Percentiles rank a stretch among this genome's conserved stretches.
phyloP scores from a whole-genome alignment of 2,329 filamentous ascomycete species.

The Sarocladiaceae sp. region DNA sequence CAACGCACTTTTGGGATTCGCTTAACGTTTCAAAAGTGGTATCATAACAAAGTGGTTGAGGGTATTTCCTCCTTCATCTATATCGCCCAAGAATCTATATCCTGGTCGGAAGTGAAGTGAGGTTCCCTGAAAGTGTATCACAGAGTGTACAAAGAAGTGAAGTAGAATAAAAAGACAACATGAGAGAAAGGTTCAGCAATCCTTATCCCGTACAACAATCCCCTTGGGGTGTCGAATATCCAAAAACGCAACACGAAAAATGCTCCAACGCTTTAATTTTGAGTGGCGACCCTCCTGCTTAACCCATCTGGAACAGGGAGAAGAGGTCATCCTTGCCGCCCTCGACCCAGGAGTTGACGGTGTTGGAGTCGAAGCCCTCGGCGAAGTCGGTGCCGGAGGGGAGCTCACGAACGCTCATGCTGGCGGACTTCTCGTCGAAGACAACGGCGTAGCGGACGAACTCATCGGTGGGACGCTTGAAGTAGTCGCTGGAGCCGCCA shows the following conservation, averaged over 20 bases:
- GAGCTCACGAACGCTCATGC: constrained; percentile 53
- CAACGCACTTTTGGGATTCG: constrained; percentile 4
- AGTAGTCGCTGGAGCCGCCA: constrained; percentile 68
- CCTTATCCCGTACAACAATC: neutral
- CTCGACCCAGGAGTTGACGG: constrained; percentile 31
- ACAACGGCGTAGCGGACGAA: constrained; percentile 63
- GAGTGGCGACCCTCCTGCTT: neutral
- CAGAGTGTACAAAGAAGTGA: constrained; percentile 11
- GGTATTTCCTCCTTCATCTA: neutral
- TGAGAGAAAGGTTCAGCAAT: neutral
- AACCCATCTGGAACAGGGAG: constrained; percentile 20
- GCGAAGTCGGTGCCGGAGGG: constrained; percentile 36
- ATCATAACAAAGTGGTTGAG: constrained; percentile 4
- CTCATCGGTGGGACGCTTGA: constrained; percentile 56
- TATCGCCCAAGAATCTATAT: neutral
- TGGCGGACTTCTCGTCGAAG: constrained; percentile 47
- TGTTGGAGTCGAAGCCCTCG: constrained; percentile 31
- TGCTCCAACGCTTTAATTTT: neutral
- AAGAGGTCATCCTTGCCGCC: constrained; percentile 15
- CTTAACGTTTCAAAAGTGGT: constrained; percentile 8
- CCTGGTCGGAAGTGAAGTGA: neutral
- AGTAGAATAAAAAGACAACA: constrained; percentile 1
- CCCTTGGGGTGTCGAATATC: neutral
- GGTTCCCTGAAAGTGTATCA: neutral
- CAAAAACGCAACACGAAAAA: neutral